Percentiles rank a stretch among this genome's conserved stretches.
Evolutionary conservation across 371 early-diverging fungal species (phyloP).

Genomic region (Dichotomocladium elegans): DNA sequence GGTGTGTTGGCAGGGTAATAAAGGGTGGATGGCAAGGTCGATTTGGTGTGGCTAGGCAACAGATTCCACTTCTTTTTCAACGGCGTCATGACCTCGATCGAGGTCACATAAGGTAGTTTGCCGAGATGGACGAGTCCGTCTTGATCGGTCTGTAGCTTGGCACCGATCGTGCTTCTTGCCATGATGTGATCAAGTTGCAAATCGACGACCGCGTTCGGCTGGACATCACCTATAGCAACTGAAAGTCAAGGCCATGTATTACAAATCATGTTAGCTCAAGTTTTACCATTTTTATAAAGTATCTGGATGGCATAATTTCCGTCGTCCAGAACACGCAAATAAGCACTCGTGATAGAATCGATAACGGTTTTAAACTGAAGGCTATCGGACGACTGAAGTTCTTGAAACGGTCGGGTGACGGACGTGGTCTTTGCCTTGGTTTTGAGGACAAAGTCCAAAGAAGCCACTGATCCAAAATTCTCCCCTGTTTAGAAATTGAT

Average conservation of each 20-base stretch:
- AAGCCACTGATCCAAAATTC: background rate
- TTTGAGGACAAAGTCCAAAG: background rate
- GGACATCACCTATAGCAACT: conserved; percentile 37
- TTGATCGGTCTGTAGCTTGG: conserved; percentile 32
- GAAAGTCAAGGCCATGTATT: no score
- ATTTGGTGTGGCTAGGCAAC: background rate
- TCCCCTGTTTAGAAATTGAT: background rate
- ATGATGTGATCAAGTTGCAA: conserved; percentile 31
- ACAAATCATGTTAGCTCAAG: no score
- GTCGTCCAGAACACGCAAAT: conserved; percentile 13
- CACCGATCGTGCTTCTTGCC: conserved; percentile 1
- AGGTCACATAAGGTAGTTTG: conserved; percentile 17
- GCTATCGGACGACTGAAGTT: background rate
- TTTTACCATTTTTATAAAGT: conserved; percentile 53
- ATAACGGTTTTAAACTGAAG: background rate
- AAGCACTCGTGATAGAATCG: conserved; percentile 7
- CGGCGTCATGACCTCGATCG: background rate
- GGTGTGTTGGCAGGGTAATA: conserved; percentile 22
- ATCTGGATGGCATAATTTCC: conserved; percentile 30
- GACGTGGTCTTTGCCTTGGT: background rate
- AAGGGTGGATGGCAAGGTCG: conserved; percentile 12
- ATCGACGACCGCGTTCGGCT: conserved; percentile 20
- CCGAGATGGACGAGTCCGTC: conserved; percentile 46
- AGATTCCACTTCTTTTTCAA: conserved; percentile 1
- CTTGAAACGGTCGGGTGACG: background rate